Evolutionary conservation across 1,284 basidiomycete species (phyloP), one percentile per base, ranked within the genome.

Genomic region (Testicularia cyperi): DNA sequence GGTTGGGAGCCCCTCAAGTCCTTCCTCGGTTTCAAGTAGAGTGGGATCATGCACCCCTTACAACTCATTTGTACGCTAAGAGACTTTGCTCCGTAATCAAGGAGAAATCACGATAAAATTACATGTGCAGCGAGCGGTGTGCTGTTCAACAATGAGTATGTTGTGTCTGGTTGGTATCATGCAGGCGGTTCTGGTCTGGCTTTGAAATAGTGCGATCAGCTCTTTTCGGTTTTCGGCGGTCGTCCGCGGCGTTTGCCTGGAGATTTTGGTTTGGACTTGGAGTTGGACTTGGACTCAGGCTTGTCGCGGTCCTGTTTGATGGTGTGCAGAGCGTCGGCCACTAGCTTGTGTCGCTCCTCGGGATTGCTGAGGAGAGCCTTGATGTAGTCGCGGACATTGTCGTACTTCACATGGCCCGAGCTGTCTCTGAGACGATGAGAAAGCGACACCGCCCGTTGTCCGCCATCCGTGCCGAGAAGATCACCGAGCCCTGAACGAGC

Each of bases 1-100:
- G 74, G 74, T 38, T 75, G 62, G 52, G 72, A 74, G 46, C 72
- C 74, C 18, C 72, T 75, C 53, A 70, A 69, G 67, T 66, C 72
- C 19, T 75, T 74, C 66, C 54, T 74, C 22, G 70, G 70, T 34
- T 39, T 73, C 61, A 71, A 75, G 62, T 75, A 55, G 57, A 39
- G n/a, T n/a, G n/a, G n/a, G n/a, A n/a, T n/a, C n/a, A n/a, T n/a
- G n/a, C n/a, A n/a, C n/a, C n/a, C n/a, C n/a, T n/a, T n/a, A n/a
- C n/a, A n/a, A n/a, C n/a, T n/a, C n/a, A n/a, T n/a, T n/a, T n/a
- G n/a, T n/a, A n/a, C n/a, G n/a, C n/a, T n/a, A n/a, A 35, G 5
- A 5, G 14, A 23, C 21, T 5, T 23, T 22, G 4, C 12, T 21
- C 32, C 44, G 38, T 21, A n/a, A 32, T 33, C 36, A 21, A 27